A percentile compares a stretch with the other conserved stretches of the same genome.
Evolutionary conservation across 257 asterid species (phyloP).

Genomic region (Henckelia pumila): DNA sequence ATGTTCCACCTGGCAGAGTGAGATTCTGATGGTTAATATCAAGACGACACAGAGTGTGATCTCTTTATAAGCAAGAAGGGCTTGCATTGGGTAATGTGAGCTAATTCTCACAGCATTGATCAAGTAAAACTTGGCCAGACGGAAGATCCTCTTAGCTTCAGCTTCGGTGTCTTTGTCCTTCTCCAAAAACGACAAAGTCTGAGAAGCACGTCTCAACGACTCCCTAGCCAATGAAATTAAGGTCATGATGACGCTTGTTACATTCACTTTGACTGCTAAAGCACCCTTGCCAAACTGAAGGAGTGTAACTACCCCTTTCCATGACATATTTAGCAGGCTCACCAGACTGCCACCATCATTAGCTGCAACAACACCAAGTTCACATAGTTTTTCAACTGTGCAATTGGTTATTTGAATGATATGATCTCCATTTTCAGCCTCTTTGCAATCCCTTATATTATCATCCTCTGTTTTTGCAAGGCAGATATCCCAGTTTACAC

Average conservation of each 20-base stretch:
- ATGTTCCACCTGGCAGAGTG: constrained; percentile 57
- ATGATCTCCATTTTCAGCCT: constrained; percentile 45
- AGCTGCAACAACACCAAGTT: constrained; percentile 86
- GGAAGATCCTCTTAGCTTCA: constrained; percentile 88
- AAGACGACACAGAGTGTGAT: constrained; percentile 54
- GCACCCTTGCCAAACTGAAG: constrained; percentile 89
- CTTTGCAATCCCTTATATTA: constrained; percentile 35
- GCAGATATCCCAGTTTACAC: constrained; percentile 64
- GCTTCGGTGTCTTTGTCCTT: constrained; percentile 49
- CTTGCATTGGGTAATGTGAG: constrained; percentile 73
- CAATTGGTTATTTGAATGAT: constrained; percentile 55
- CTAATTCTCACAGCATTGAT: constrained; percentile 91
- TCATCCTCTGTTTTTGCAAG: constrained; percentile 32
- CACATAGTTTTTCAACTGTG: constrained; percentile 66
- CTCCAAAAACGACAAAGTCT: constrained; percentile 59
- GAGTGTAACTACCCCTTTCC: constrained; percentile 93
- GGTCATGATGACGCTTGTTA: constrained; percentile 57
- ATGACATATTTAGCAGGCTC: constrained; percentile 72
- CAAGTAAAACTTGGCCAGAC: constrained; percentile 86
- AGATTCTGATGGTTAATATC: constrained; percentile 69
- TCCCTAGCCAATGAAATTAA: constrained; percentile 72
- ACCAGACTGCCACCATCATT: constrained; percentile 91
- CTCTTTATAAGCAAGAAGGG: constrained; percentile 66
- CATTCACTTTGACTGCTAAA: constrained; percentile 71
- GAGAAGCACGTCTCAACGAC: constrained; percentile 72